These are phyloP conservation scores for Neoarthrinium moseri DNA, from an alignment of 2,329 filamentous ascomycete species.

Conservation along the genomic window DNA sequence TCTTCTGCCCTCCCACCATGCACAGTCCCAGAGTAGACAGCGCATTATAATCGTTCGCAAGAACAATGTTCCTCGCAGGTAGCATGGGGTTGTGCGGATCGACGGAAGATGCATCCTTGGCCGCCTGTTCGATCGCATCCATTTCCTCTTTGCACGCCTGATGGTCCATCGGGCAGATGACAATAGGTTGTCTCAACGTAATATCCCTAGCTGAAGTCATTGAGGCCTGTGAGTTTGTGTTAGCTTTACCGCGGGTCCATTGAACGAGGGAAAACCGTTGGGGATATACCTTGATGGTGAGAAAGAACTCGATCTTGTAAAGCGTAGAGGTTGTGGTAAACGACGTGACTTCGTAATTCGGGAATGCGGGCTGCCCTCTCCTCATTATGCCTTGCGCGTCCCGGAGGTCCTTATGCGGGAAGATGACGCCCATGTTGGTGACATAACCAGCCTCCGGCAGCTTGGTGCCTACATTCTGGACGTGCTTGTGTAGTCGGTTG, in stretches of 20 bases:
- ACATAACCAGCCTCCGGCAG: conserved; percentile 90
- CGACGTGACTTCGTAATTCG: conserved; percentile 81
- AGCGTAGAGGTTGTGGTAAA: conserved; percentile 93
- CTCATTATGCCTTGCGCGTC: conserved; percentile 87
- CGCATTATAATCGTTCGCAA: conserved; percentile 69
- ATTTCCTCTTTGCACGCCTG: conserved; percentile 97
- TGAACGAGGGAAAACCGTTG: too few species aligned
- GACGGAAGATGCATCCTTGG: conserved; percentile 85
- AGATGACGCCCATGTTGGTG: conserved; percentile 87
- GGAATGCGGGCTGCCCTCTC: conserved; percentile 81
- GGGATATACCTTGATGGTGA: conserved; percentile 83
- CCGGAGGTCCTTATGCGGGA: conserved; percentile 84
- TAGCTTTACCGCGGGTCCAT: conserved; percentile 7
- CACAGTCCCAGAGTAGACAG: conserved; percentile 62
- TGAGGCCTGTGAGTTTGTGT: conserved; percentile 63
- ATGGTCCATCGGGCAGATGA: conserved; percentile 93
- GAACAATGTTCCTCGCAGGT: conserved; percentile 80
- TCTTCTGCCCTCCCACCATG: conserved; percentile 62
- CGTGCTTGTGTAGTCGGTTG: conserved; percentile 82
- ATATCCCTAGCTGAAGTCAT: conserved; percentile 88
- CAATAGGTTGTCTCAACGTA: conserved; percentile 83
- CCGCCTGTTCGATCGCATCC: conserved; percentile 95
- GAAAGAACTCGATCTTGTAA: conserved; percentile 98
- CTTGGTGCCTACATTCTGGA: conserved; percentile 76
- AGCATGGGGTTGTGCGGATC: conserved; percentile 90